Conservation (phyloP, 108 stramenopile genomes). For the Aurantiochytrium sp. region DNA sequence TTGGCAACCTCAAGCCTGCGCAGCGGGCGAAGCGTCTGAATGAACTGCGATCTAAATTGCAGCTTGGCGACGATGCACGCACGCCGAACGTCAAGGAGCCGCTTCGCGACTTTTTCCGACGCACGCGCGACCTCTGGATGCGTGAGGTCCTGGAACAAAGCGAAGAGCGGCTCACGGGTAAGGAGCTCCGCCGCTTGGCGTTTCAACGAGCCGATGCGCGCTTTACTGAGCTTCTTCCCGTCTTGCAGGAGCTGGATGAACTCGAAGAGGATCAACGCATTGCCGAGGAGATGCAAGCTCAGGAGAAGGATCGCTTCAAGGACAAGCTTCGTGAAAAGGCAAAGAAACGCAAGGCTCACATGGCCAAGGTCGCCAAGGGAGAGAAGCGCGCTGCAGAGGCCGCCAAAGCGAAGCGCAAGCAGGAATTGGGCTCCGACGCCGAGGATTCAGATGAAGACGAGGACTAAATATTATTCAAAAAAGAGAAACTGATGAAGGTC, state of each 20-base stretch:
- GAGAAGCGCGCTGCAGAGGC: background rate
- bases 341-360: background rate
- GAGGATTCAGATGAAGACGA: background rate
- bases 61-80: background rate
- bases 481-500: background rate
- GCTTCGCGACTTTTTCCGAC: slow-evolving; percentile 8
- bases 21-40: background rate
- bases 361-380: background rate
- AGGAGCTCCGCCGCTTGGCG: background rate
- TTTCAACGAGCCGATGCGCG: background rate
- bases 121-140: background rate
- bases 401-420: background rate
- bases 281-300: slow-evolving; percentile 1
- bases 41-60: background rate
- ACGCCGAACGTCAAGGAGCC: background rate
- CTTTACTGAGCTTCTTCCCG: background rate
- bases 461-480: background rate
- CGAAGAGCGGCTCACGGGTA: background rate
- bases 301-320: background rate
- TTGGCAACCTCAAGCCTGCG: background rate
- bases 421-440: background rate
- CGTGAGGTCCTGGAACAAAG: background rate
- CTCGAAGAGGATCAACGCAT: background rate
- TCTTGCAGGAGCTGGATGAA: background rate
- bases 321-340: slow-evolving; percentile 15